Conservation (phyloP, 2,329 filamentous ascomycete species). For the Apiospora arundinis region DNA sequence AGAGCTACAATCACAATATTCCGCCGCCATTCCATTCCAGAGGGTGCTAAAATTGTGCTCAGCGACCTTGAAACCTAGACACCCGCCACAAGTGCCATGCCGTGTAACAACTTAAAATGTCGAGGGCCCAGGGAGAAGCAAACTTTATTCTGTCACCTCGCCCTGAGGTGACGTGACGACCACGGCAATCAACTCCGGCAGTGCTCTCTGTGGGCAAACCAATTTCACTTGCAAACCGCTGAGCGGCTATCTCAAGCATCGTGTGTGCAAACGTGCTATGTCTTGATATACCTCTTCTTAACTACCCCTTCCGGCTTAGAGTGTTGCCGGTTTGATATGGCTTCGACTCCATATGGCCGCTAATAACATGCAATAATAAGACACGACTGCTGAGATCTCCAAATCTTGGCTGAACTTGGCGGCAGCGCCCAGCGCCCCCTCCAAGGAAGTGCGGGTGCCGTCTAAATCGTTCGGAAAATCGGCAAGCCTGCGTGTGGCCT, state of each 20-base stretch:
- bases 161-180: neutral
- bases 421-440: neutral
- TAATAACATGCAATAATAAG: neutral
- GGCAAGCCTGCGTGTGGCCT: constrained; percentile 16
- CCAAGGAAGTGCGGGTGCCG: neutral
- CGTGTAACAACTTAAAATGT: constrained; percentile 20
- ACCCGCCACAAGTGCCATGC: constrained; percentile 5
- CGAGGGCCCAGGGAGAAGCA: constrained; percentile 15
- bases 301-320: neutral
- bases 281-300: neutral
- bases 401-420: constrained; percentile 1
- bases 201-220: neutral
- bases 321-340: neutral
- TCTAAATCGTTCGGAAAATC: constrained; percentile 16
- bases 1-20: neutral
- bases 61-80: constrained; percentile 3
- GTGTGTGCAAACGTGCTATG: neutral
- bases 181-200: neutral
- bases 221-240: neutral
- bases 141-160: constrained; percentile 15
- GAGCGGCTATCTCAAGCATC: neutral
- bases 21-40: constrained; percentile 6
- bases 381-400: neutral
- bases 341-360: neutral
- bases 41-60: neutral